Evolutionary conservation across 345 rosid genomes (phyloP).

Genomic region (Chamaenerion angustifolium): DNA sequence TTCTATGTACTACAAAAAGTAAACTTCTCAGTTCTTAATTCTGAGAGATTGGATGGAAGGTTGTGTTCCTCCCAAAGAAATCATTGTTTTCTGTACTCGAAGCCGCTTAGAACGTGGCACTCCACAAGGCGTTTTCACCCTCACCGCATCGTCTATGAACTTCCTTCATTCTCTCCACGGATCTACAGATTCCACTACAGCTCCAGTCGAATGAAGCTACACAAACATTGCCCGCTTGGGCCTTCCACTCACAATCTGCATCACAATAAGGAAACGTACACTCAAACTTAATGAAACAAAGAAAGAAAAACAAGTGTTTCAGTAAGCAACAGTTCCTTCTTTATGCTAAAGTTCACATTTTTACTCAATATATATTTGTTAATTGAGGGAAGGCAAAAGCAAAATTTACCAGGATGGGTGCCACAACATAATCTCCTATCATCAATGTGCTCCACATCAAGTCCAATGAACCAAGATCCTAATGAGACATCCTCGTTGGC

Average conservation of each 20-base stretch:
- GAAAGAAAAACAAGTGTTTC: too few relatives aligned
- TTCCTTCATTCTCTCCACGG: constrained; percentile 78
- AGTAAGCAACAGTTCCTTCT: too few relatives aligned
- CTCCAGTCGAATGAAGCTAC: constrained; percentile 96
- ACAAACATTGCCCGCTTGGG: constrained; percentile 89
- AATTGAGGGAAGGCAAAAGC: too few relatives aligned
- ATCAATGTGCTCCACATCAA: constrained; percentile 82
- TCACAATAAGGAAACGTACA: background rate
- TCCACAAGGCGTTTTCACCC: constrained; percentile 82
- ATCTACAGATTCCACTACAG: constrained; percentile 93
- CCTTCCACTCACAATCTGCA: constrained; percentile 96
- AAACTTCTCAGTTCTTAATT: too few relatives aligned
- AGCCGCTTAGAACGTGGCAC: constrained; percentile 40
- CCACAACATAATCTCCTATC: constrained; percentile 95
- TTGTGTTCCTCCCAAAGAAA: too few relatives aligned
- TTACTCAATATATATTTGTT: too few relatives aligned
- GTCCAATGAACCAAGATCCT: constrained; percentile 97
- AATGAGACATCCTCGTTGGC: constrained; percentile 95
- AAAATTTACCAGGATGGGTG: constrained; percentile 98
- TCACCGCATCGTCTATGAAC: constrained; percentile 90
- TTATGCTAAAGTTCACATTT: too few relatives aligned
- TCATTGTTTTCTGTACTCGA: too few relatives aligned
- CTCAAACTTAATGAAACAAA: too few relatives aligned
- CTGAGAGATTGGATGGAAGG: too few relatives aligned
- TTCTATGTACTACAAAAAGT: too few relatives aligned